Conservation (phyloP, 2,329 filamentous ascomycete species). For the Nigrospora sphaerica region DNA sequence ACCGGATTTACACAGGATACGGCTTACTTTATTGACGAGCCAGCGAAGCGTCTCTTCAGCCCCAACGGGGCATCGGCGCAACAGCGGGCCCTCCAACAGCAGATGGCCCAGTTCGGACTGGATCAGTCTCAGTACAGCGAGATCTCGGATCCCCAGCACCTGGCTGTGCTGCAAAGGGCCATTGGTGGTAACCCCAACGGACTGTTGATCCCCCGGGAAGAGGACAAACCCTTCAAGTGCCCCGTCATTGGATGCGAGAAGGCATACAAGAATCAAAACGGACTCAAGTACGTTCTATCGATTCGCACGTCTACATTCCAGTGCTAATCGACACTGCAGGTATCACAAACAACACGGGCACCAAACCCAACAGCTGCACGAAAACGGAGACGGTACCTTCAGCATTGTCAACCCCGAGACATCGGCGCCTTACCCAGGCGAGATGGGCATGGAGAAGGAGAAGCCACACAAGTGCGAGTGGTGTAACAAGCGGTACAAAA, state of each 20-base stretch:
- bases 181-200: conserved; percentile 36
- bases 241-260: conserved; percentile 98
- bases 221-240: conserved; percentile 96
- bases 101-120: conserved; percentile 65
- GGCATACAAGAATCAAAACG: conserved; percentile 99
- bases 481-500: conserved; percentile 98
- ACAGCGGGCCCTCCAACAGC: conserved; percentile 58
- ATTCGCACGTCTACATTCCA: not conserved
- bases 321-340: conserved; percentile 31
- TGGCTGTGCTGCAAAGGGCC: conserved; percentile 43
- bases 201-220: conserved; percentile 68
- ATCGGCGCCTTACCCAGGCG: conserved; percentile 87
- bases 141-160: conserved; percentile 64
- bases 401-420: conserved; percentile 98
- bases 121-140: conserved; percentile 69
- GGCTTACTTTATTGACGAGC: conserved; percentile 75
- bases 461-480: conserved; percentile 97
- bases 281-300: conserved; percentile 69
- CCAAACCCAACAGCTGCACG: conserved; percentile 91
- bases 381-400: conserved; percentile 94
- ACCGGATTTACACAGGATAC: conserved; percentile 41
- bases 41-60: conserved; percentile 87
- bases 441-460: conserved; percentile 99
- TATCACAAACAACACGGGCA: conserved; percentile 81
- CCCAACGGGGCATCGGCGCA: conserved; percentile 66